Conservation (phyloP, 306 rosid species). For the Lablab purpureus region DNA sequence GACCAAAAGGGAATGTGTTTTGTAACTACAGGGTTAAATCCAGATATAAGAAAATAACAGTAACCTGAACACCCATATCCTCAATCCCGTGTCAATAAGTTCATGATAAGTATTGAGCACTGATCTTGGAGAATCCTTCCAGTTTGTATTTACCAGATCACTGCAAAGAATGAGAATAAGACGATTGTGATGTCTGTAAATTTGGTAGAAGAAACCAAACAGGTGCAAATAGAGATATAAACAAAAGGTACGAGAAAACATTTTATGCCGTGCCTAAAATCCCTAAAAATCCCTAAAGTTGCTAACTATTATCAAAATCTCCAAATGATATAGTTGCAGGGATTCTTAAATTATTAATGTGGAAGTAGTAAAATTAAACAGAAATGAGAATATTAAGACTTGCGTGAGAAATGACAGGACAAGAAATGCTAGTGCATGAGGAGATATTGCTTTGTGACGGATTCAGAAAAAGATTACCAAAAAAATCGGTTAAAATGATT, state of each 20-base stretch:
- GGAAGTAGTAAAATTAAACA: neutral
- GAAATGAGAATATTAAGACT: neutral
- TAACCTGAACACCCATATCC: conserved; percentile 94
- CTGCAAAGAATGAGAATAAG: conserved; percentile 55
- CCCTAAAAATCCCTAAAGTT: neutral
- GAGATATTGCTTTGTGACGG: too few species aligned
- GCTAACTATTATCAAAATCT: conserved; percentile 1
- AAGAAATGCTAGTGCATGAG: neutral
- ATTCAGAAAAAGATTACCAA: too few species aligned
- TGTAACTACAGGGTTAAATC: neutral
- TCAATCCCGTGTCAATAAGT: conserved; percentile 71
- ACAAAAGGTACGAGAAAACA: conserved; percentile 1
- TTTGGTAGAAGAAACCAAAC: conserved; percentile 15
- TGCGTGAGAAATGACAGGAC: too few species aligned
- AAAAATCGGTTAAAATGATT: neutral
- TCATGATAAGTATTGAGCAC: conserved; percentile 75
- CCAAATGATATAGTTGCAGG: conserved; percentile 6
- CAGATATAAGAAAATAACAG: conserved; percentile 12
- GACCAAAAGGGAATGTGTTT: too few species aligned
- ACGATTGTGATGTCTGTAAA: neutral
- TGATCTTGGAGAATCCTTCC: conserved; percentile 88
- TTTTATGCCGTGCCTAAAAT: neutral
- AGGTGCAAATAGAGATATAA: neutral
- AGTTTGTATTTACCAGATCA: conserved; percentile 21
- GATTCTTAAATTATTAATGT: neutral